These are phyloP conservation scores for Trametes gibbosa DNA, from an alignment of 768 basidiomycete genomes.

Conservation along the genomic window DNA sequence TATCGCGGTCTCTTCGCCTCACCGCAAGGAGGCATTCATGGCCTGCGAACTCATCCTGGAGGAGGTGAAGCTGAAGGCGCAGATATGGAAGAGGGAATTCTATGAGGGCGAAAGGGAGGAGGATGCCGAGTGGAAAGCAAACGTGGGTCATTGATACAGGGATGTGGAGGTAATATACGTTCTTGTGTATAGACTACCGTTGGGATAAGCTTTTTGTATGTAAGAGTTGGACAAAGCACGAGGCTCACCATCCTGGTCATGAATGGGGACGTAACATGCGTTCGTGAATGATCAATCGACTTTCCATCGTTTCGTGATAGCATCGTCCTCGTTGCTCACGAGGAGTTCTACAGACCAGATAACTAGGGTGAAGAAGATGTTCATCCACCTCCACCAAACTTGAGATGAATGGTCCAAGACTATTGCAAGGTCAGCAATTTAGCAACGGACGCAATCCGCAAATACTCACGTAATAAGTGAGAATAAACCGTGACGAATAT, in stretches of 20 bases:
- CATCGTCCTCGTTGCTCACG: constrained; percentile 70
- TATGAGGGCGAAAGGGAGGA: constrained; percentile 69
- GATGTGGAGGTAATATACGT: not conserved
- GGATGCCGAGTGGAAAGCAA: constrained; percentile 37
- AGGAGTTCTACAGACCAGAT: constrained; percentile 82
- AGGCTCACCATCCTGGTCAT: constrained; percentile 6
- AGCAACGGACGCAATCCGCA: not conserved
- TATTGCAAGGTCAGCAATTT: not conserved
- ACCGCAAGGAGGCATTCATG: constrained; percentile 76
- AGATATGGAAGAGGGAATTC: constrained; percentile 91
- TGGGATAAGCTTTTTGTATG: not conserved
- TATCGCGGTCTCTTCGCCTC: constrained; percentile 80
- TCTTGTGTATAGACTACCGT: not conserved
- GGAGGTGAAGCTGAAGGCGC: constrained; percentile 75
- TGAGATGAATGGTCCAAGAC: constrained; percentile 89
- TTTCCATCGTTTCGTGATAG: constrained; percentile 68
- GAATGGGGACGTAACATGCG: not conserved
- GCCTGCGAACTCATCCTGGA: constrained; percentile 85
- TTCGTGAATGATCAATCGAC: constrained; percentile 48
- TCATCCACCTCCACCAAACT: constrained; percentile 92
- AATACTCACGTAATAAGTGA: constrained; percentile 69
- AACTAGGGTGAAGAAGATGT: constrained; percentile 80
- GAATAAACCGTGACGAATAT: constrained; percentile 89
- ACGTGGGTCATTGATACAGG: constrained; percentile 14
- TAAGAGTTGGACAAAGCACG: not conserved